Evolutionary conservation across 257 asterid species (phyloP), one percentile per base, ranked within the genome.

Genomic region (Capsicum baccatum): DNA sequence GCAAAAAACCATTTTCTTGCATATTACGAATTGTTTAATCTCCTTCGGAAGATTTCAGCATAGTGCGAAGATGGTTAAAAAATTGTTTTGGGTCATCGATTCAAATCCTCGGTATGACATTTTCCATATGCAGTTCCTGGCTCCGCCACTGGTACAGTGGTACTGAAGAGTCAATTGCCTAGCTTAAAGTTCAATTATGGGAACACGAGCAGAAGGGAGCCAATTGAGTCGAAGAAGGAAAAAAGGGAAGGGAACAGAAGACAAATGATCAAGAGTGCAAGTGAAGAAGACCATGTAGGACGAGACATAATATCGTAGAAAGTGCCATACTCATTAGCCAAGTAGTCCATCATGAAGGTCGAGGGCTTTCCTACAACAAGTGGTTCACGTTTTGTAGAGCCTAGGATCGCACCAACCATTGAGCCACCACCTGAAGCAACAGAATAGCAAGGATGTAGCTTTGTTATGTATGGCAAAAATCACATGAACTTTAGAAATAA

Each of bases 281-380:
- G 64, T 13, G 8, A 81, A 42, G 78, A 66, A 17, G 76, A 63
- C 3, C 0, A 81, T 0, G 3, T 59, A 12, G 48, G 48, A 81
- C 3, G 0, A 48, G 78, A 1, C 47, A 26, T 63, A 47, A 52
- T 0, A 63, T 26, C 3, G 14, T 78, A 54, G 16, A 54, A 33
- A 59, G 44, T 5, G 66, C 26, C 97, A 78, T 92, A 96, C 98
- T 96, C 84, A 85, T 93, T 89, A 79, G 98, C 94, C 88, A 96
- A 86, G 83, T 94, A 94, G 89, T 94, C 98, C 98, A 96, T 94
- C 99, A 96, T 92, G 87, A 96, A 96, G 76, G 99, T 94, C 0
- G 98, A 96, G 17, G 99, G 99, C 92, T 96, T 96, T 86, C 99
- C 99, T 9, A 96, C 98, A 26, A 96, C 98, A 55, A 91, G 93